Evolutionary conservation across 352 stramenopile species (phyloP).

Genomic region (Globisporangium megalacanthum): DNA sequence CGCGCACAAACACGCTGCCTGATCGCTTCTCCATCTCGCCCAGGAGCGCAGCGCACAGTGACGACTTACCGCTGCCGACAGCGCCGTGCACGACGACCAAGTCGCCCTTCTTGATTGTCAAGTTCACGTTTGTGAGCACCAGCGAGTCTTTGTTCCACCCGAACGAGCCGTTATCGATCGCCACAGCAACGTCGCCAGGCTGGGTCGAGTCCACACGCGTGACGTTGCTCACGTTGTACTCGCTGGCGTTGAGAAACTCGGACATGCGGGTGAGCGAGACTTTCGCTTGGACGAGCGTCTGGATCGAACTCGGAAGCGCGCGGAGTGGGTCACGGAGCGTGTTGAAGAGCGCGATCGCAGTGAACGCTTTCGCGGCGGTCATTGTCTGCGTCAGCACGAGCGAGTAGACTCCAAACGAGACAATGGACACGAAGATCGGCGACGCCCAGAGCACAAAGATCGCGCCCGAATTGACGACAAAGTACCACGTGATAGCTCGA

Average conservation of each 20-base stretch:
- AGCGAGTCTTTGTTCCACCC: conserved; percentile 13
- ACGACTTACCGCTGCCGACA: conserved; percentile 46
- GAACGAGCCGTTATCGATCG: conserved; percentile 23
- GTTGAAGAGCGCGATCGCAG: conserved; percentile 37
- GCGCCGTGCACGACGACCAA: conserved; percentile 40
- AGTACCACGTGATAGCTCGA: conserved; percentile 38
- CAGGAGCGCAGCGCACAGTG: conserved; percentile 31
- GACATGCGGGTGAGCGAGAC: conserved; percentile 27
- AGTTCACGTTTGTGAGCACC: conserved; percentile 39
- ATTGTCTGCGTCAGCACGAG: conserved; percentile 23
- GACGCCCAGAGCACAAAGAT: conserved; percentile 33
- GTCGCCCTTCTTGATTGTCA: conserved; percentile 27
- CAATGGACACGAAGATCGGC: conserved; percentile 18
- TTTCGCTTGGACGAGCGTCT: conserved; percentile 22
- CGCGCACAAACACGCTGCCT: conserved; percentile 33
- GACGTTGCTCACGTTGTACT: conserved; percentile 16
- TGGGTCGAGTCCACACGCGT: not conserved
- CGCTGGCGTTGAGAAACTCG: conserved; percentile 18
- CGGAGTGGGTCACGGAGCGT: conserved; percentile 28
- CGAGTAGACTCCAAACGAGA: conserved; percentile 32
- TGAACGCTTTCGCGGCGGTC: conserved; percentile 43
- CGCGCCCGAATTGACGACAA: conserved; percentile 33
- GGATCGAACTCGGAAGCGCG: conserved; percentile 19
- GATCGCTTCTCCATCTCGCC: conserved; percentile 71
- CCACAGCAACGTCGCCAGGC: conserved; percentile 1